phyloP scores from a whole-genome alignment of 2,329 filamentous ascomycete genomes.

The Cephalotrichum gorgonifer region DNA sequence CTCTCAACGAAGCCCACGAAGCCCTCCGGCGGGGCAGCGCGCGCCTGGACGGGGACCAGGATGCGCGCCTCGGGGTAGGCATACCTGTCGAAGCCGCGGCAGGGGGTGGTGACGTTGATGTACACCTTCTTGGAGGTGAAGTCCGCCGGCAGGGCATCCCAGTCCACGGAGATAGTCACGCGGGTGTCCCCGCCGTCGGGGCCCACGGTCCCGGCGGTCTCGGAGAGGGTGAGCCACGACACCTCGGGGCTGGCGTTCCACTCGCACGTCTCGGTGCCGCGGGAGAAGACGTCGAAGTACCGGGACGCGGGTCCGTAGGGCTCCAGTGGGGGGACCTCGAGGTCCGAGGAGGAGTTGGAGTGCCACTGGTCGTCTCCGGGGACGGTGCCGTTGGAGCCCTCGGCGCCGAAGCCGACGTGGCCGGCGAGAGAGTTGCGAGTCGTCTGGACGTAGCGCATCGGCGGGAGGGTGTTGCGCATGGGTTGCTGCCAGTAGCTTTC shows the following conservation, averaged over 20 bases:
- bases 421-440: conserved; percentile 49
- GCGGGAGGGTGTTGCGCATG: conserved; percentile 57
- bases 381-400: conserved; percentile 56
- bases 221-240: conserved; percentile 41
- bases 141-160: conserved; percentile 40
- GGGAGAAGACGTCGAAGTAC: conserved; percentile 55
- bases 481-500: conserved; percentile 56
- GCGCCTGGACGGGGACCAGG: conserved; percentile 43
- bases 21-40: conserved; percentile 38
- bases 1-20: conserved; percentile 51
- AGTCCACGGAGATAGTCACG: conserved; percentile 11
- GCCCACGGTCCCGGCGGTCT: conserved; percentile 36
- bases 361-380: conserved; percentile 44
- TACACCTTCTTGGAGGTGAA: conserved; percentile 33
- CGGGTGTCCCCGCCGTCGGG: conserved; percentile 19
- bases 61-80: conserved; percentile 30
- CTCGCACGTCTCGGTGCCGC: conserved; percentile 40
- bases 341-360: conserved; percentile 37
- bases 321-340: conserved; percentile 46
- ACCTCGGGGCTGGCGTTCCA: conserved; percentile 39
- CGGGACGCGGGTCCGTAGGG: conserved; percentile 44
- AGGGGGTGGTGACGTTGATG: conserved; percentile 41
- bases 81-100: conserved; percentile 30
- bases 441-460: conserved; percentile 23
- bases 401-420: conserved; percentile 51